These are phyloP conservation scores for Ganoderma boninense DNA, from an alignment of 1,284 basidiomycete genomes.

Conservation along the genomic window DNA sequence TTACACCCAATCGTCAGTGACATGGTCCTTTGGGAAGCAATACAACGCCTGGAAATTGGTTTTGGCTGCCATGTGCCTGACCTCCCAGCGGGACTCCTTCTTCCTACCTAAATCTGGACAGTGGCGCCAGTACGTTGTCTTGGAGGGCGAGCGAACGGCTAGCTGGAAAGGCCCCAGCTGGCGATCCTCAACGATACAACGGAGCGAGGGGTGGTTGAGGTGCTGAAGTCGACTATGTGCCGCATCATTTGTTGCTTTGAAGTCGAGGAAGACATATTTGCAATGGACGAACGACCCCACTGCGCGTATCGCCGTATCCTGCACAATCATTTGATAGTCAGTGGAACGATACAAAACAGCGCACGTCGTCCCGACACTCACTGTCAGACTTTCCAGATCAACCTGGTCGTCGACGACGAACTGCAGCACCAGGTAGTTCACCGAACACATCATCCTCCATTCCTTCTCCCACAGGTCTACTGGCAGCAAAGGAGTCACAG, in stretches of 20 bases:
- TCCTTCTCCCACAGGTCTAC: background rate
- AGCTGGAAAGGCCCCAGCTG: background rate
- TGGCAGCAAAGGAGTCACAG: background rate
- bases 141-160: background rate
- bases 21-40: background rate
- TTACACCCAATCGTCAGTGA: background rate
- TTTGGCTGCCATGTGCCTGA: background rate
- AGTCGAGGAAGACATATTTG: background rate
- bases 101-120: background rate
- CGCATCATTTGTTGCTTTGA: background rate
- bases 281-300: background rate
- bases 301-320: background rate
- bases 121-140: background rate
- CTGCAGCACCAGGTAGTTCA: background rate
- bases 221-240: background rate
- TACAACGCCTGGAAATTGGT: background rate
- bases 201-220: background rate
- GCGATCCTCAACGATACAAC: background rate
- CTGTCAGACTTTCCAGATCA: background rate
- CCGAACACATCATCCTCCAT: background rate
- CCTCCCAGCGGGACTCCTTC: background rate
- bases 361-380: background rate
- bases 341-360: background rate
- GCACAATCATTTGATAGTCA: background rate
- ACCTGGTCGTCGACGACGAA: background rate